Evolutionary conservation across 345 rosid genomes (phyloP).

Genomic region (Iberis pinnata): DNA sequence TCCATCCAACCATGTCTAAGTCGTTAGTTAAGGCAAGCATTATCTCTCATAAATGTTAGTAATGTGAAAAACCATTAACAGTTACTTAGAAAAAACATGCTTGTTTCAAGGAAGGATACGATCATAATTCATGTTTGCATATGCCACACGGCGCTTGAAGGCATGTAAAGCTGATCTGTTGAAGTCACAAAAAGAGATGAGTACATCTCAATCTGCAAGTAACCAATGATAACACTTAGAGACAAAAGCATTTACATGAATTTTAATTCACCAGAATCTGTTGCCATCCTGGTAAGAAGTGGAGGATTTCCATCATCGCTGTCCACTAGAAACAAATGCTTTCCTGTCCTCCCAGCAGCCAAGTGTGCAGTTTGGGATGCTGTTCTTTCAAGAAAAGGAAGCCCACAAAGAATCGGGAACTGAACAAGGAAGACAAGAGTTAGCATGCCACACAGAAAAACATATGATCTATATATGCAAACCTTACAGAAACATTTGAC

Average conservation of each 20-base stretch:
- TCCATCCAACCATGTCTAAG: conserved; percentile 87
- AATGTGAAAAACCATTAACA: background rate
- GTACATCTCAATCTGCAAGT: conserved; percentile 15
- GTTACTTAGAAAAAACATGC: background rate
- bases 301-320: too few species aligned
- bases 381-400: too few species aligned
- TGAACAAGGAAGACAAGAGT: conserved; percentile 17
- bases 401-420: conserved; percentile 45
- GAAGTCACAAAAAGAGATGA: conserved; percentile 24
- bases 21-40: conserved; percentile 39
- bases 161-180: conserved; percentile 77
- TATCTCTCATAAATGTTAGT: background rate
- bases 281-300: too few species aligned
- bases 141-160: conserved; percentile 85
- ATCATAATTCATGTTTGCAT: conserved; percentile 83
- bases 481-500: conserved; percentile 8
- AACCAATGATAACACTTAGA: conserved; percentile 2
- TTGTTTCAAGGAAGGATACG: conserved; percentile 50
- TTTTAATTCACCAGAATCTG: too few species aligned
- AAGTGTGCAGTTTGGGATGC: too few species aligned
- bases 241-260: conserved; percentile 15
- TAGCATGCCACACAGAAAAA: conserved; percentile 12
- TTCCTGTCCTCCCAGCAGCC: too few species aligned
- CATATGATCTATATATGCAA: background rate
- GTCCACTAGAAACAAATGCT: too few species aligned